Evolutionary conservation across 2,329 filamentous ascomycete genomes (phyloP).

Genomic region (Zymoseptoria ardabiliae): DNA sequence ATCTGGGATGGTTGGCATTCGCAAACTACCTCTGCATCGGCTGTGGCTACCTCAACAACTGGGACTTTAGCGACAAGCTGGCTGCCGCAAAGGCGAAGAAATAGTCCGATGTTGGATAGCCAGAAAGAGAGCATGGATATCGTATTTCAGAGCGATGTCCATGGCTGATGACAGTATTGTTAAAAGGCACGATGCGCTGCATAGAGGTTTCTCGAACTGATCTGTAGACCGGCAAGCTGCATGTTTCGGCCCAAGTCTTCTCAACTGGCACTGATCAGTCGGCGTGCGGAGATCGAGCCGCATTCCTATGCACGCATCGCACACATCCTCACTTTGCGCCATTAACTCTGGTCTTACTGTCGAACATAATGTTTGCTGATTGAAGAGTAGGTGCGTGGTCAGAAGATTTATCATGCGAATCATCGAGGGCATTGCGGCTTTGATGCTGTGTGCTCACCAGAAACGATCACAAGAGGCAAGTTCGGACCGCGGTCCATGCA

Average conservation of each 20-base stretch:
- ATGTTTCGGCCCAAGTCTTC: neutral
- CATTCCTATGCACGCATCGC: neutral
- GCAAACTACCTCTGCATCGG: constrained; percentile 65
- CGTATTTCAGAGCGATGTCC: neutral
- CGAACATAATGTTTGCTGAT: neutral
- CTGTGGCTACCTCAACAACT: constrained; percentile 35
- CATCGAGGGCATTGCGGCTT: neutral
- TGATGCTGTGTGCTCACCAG: neutral
- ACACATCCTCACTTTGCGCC: neutral
- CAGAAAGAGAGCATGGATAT: neutral
- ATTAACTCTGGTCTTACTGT: neutral
- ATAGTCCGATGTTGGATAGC: neutral
- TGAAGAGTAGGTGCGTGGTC: neutral
- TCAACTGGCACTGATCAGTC: neutral
- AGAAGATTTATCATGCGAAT: neutral
- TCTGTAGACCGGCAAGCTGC: neutral
- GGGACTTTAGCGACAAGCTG: constrained; percentile 31
- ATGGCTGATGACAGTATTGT: neutral
- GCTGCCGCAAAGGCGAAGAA: neutral
- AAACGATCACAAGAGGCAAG: neutral
- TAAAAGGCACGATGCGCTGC: neutral
- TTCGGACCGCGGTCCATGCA: neutral
- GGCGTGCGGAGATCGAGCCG: neutral
- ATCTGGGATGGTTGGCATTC: constrained; percentile 78
- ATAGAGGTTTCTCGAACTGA: neutral